Evolutionary conservation across 331 rosid genomes (phyloP), one percentile per base, ranked within the genome.

Genomic region (Stylosanthes scabra): DNA sequence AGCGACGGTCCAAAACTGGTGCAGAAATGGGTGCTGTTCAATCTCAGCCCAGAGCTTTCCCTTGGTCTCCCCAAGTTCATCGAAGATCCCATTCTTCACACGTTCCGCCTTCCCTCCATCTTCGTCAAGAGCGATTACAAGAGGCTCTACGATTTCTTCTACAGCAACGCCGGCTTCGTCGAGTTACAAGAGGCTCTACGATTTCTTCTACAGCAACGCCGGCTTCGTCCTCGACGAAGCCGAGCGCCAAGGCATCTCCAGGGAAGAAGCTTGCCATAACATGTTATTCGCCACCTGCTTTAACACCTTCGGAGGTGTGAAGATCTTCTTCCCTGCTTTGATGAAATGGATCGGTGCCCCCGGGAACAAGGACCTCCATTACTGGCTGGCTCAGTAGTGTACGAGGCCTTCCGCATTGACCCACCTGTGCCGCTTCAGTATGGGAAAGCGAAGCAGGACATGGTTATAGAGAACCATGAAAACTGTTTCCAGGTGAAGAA

Each of bases 231-330:
- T 91, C 0, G 91, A 82, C 27, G 97, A 95, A 76, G 99, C 99
- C 0, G 91, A 74, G 70, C 72, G 85, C 20, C 2, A 87, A 7
- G 97, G 99, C 0, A 34, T 95, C 4, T 80, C 97, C 0, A 84
- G 82, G 39, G 97, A 90, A n/a, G 99, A 95, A 75, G 99, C 99
- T 2, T 88, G 96, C 68, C 99, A 95, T 75, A 95, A 95, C 40
- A 64, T 95, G 1, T 14, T 92, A 1, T 95, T 95, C 79, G 85
- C 97, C 72, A 95, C 97, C 27, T 95, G 97, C 71, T 95, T 95
- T 59, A 95, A 95, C 52, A 81, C 97, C 0, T 95, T 83, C 3
- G 97, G 97, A 0, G 99, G 99, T 2, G 83, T 95, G 81, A 95
- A 79, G 84, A 0, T 90, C 12, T 73, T 88, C 9, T 92, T 91